These are phyloP conservation scores for Coffea eugenioides DNA, from an alignment of 257 asterid species.

Conservation along the genomic window DNA sequence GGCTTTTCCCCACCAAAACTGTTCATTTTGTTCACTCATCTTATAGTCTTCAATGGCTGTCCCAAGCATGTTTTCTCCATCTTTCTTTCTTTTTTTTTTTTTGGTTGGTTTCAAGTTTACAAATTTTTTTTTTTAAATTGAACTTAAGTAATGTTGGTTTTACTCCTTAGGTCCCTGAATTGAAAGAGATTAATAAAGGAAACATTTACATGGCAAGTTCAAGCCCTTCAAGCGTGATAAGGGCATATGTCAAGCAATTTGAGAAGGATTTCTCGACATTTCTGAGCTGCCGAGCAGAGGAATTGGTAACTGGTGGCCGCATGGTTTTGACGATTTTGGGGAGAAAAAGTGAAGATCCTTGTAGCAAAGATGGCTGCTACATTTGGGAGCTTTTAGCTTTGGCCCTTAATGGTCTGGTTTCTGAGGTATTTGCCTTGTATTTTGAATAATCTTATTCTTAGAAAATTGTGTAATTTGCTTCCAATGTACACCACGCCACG, in stretches of 20 bases:
- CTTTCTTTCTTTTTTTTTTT: background rate
- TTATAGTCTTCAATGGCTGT: constrained; percentile 70
- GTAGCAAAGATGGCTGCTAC: constrained; percentile 53
- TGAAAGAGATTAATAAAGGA: constrained; percentile 30
- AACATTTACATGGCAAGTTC: constrained; percentile 45
- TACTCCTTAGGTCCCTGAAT: constrained; percentile 16
- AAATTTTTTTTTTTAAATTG: background rate
- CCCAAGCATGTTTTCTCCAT: constrained; percentile 28
- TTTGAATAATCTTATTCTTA: background rate
- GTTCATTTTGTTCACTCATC: constrained; percentile 70
- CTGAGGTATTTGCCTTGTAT: constrained; percentile 32
- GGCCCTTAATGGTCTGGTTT: constrained; percentile 47
- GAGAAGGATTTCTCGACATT: constrained; percentile 50
- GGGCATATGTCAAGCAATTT: constrained; percentile 56
- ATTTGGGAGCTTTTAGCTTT: constrained; percentile 61
- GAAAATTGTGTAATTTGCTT: background rate
- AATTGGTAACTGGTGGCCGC: constrained; percentile 51
- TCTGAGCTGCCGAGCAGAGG: constrained; percentile 52
- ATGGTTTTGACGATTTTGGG: constrained; percentile 74
- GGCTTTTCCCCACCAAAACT: constrained; percentile 49
- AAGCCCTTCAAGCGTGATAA: constrained; percentile 43
- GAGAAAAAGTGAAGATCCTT: constrained; percentile 45
- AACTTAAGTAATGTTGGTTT: background rate
- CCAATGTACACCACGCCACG: no score
- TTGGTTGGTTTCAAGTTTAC: background rate